Evolutionary conservation across 2,329 filamentous ascomycete genomes (phyloP).

Genomic region (Colletotrichum ledebouriae): DNA sequence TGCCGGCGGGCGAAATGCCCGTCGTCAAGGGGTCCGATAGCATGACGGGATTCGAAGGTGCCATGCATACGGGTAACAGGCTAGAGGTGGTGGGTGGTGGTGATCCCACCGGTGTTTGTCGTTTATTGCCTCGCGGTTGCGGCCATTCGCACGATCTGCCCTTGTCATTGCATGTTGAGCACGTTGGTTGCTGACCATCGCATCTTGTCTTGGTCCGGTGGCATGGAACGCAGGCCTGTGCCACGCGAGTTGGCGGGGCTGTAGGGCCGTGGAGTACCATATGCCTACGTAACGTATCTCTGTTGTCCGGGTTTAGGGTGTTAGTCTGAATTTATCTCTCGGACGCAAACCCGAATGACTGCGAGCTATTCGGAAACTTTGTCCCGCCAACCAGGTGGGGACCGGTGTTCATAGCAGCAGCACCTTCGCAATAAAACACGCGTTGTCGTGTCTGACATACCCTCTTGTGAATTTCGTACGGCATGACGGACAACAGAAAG

Average conservation of each 20-base stretch:
- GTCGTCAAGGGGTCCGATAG: too few species aligned
- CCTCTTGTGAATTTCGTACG: conserved; percentile 34
- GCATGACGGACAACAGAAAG: conserved; percentile 33
- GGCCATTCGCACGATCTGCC: too few species aligned
- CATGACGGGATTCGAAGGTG: too few species aligned
- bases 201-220: too few species aligned
- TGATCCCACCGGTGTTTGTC: too few species aligned
- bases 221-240: conserved; percentile 32
- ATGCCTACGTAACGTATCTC: conserved; percentile 38
- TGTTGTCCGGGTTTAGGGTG: background rate
- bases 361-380: background rate
- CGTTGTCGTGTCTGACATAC: conserved; percentile 4
- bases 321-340: conserved; percentile 12
- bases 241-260: conserved; percentile 34
- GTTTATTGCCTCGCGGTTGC: too few species aligned
- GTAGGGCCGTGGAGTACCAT: conserved; percentile 36
- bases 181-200: too few species aligned
- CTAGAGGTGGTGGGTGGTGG: too few species aligned
- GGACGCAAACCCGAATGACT: background rate
- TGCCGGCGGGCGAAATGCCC: too few species aligned
- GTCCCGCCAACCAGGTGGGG: background rate
- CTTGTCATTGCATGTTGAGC: too few species aligned
- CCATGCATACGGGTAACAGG: too few species aligned
- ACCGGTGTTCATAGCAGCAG: too few species aligned
- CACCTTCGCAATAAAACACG: background rate